Evolutionary conservation across 108 stramenopile genomes (phyloP), one percentile per base, ranked within the genome.

Genomic region (Epipyxis sp.): DNA sequence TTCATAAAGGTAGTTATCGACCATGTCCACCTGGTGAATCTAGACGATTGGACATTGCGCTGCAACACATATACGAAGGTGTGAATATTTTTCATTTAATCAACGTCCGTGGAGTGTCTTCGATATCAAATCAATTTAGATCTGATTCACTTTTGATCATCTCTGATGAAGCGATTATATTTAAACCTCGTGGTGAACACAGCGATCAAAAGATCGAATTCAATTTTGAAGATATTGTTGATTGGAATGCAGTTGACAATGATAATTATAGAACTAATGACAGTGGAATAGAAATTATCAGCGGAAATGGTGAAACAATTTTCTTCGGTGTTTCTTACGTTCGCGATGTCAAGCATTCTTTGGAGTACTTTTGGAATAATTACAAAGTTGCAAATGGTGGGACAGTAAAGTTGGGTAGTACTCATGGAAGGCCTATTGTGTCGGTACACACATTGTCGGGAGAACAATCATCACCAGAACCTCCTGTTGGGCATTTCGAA

Each of bases 361-460:
- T 87, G 69, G 85, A 87, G 84, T 83, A 59, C 80, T 87, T 85
- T 76, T 87, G 85, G 85, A 87, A 87, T 77, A 34, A 20, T 44
- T 45, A 80, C 80, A 35, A 78, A 39, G 59, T 37, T 42, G 43
- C 41, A n/a, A 41, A 40, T 45, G 68, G 44, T 43, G 44, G 42
- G 42, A 68, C 82, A 0, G 71, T 74, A 29, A 79, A 69, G 59
- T 76, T 84, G 27, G 69, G 81, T 59, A 81, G 79, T 39, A 83
- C 82, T 37, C 84, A 81, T 39, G 86, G 86, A 34, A 84, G 86
- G 3, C 59, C 44, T 39, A 77, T 87, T 13, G 81, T 44, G 40
- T 76, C 74, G 13, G 80, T 79, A 29, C 41, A 80, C n/a, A 87
- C 86, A 1, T 77, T 87, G 1, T 71, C 50, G n/a, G 86, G 86